Evolutionary conservation across 352 stramenopile genomes (phyloP), one percentile per base, ranked within the genome.

Genomic region (Aphanomyces stellatus): DNA sequence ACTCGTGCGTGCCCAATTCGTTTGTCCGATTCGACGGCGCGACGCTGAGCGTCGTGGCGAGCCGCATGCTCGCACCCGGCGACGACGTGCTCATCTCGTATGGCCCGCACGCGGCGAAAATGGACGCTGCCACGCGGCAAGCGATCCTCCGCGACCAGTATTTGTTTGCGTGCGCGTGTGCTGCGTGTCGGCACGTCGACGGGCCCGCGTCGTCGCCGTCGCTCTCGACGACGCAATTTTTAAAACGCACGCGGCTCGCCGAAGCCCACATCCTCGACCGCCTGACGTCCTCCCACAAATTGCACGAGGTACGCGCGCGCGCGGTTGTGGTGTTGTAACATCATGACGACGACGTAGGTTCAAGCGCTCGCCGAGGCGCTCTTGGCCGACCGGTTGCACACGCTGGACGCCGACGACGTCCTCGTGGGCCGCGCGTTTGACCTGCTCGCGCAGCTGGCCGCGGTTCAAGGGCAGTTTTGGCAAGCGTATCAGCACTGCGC

Each of bases 51-150:
- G 19, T 64, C 31, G 37, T 64, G 11, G 30, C 55, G 4, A 64
- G 33, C n/a, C 55, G 25, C 5, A 35, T 13, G 11, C 19, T 64
- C 17, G 55, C 55, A 13, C 34, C 10, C n/a, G 24, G 37, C 24
- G 55, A 64, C 17, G 19, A 51, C 2, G 37, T 64, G 17, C 17
- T 11, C 35, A 64, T 64, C n/a, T 64, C 55, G 40, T 64, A 64
- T 35, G 55, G 55, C 55, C 55, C 55, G 11, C 55, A 64, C 40
- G 22, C 22, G 19, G 10, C 35, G 33, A 64, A 64, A 31, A 64
- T 64, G 55, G 33, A 43, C 4, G 24, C 22, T 27, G 1, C 55
- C 8, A n/a, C 33, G 37, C 55, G 55, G 6, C 55, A 24, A 11
- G 15, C 6, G 2, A 11, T 34, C 2, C 35, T 64, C 7, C 34